phyloP scores from a whole-genome alignment of 805 yeast species.

The Saturnispora bothae region DNA sequence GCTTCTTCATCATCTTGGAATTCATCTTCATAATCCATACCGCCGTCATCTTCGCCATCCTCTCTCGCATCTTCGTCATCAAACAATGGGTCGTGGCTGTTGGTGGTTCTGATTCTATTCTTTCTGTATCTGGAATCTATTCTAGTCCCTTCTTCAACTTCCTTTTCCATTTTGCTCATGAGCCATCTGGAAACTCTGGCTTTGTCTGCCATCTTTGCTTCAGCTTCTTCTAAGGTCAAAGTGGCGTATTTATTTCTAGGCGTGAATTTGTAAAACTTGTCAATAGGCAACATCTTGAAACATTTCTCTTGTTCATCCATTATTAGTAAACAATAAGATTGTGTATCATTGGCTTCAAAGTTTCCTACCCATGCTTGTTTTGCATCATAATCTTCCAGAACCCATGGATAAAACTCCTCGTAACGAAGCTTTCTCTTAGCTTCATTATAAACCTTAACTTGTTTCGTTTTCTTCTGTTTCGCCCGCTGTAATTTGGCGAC shows the following conservation, averaged over 20 bases:
- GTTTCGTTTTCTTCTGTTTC: constrained; percentile 59
- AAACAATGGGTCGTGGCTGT: constrained; percentile 24
- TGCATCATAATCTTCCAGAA: constrained; percentile 92
- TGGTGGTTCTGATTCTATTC: constrained; percentile 22
- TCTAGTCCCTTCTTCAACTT: constrained; percentile 45
- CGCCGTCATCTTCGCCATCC: constrained; percentile 73
- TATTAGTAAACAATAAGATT: constrained; percentile 74
- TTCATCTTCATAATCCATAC: constrained; percentile 89
- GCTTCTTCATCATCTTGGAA: constrained; percentile 99
- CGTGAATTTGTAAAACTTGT: constrained; percentile 86
- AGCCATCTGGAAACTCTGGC: constrained; percentile 84
- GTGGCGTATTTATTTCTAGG: constrained; percentile 92
- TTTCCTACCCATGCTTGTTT: constrained; percentile 90
- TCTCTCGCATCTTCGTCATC: constrained; percentile 37
- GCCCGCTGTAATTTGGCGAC: constrained; percentile 3
- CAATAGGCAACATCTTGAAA: constrained; percentile 90
- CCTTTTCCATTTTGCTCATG: constrained; percentile 77
- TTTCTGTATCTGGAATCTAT: constrained; percentile 40
- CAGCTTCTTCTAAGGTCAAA: constrained; percentile 85
- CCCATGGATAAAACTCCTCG: constrained; percentile 98
- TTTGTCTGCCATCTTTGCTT: constrained; percentile 75
- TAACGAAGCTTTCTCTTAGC: constrained; percentile 74
- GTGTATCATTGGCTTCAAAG: constrained; percentile 84
- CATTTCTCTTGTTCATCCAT: constrained; percentile 65
- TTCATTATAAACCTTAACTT: constrained; percentile 72